Base-by-base conservation (phyloP, 2,329 filamentous ascomycete species). In the Teratosphaeria zuluensis region DNA sequence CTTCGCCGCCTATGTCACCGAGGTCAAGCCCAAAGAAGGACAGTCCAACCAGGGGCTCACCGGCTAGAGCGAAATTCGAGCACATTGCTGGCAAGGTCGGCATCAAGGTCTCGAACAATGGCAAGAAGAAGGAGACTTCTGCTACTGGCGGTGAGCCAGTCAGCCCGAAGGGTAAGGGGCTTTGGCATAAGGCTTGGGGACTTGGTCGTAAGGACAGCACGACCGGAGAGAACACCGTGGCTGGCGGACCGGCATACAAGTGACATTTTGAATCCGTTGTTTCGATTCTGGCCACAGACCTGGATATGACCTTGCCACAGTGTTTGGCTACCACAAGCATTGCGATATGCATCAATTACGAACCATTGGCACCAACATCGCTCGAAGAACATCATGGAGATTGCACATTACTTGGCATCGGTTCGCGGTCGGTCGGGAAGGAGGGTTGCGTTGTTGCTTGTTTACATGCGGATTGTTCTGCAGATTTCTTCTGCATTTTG, bases 51-150 rank as follows among this genome's bases (percentile, higher is more conserved):
- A 70, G 66, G 58, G 57, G 58, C 19, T 78, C 76, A 7, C 77
- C 76, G 19, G 72, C 77, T 56, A 77, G 78, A 63, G 75, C 71
- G 54, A 76, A 74, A 68, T 74, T 78, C 54, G 76, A 77, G 66
- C 72, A 75, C 51, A 73, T 79, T 35, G 76, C 76, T 32, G 76
- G 74, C 68, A 77, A 74, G 62, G 75, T 77, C 58, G 74, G 74
- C 33, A 72, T 71, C 65, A 70, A 68, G 58, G 46, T 54, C 30
- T 61, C 64, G 52, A 64, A 48, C 33, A 72, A 70, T 64, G 70
- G 68, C 56, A 35, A 54, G 31, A 61, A 64, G 52, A 54, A 54
- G 51, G 52, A 55, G 35, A 32, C 24, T 8, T 31, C 33, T 53
- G 35, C 52, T 38, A 31, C 48, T 6, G 9, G 12, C 12, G n/a